phyloP scores from a whole-genome alignment of 306 rosid species.

The Clitoria ternatea region DNA sequence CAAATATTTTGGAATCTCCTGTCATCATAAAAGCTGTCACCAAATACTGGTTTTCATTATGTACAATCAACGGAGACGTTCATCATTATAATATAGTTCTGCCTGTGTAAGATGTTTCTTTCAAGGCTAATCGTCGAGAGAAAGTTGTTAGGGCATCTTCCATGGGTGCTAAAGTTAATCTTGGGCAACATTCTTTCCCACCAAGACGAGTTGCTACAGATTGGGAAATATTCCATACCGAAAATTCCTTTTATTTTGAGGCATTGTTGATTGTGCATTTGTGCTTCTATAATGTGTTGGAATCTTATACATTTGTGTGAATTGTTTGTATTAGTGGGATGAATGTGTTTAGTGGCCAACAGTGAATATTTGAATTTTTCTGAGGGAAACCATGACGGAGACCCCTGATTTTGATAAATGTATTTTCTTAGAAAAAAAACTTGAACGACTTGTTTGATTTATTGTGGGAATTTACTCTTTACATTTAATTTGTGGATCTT shows the following conservation, averaged over 20 bases:
- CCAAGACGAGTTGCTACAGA: constrained; percentile 58
- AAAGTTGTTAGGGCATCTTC: constrained; percentile 49
- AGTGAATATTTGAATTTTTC: constrained; percentile 54
- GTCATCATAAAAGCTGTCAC: constrained; percentile 36
- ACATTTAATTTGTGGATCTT: neutral
- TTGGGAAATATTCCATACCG: constrained; percentile 50
- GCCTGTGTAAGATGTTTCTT: constrained; percentile 38
- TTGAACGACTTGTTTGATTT: constrained; percentile 15
- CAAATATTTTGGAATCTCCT: constrained; percentile 33
- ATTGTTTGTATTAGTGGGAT: constrained; percentile 45
- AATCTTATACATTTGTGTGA: constrained; percentile 50
- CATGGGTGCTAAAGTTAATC: constrained; percentile 49
- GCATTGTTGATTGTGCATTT: constrained; percentile 46
- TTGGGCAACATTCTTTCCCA: constrained; percentile 45
- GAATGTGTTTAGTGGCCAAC: constrained; percentile 67
- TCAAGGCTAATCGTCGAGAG: constrained; percentile 40
- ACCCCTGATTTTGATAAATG: constrained; percentile 36
- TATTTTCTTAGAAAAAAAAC: neutral
- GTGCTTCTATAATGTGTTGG: constrained; percentile 47
- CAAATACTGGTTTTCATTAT: constrained; percentile 45
- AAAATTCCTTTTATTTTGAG: constrained; percentile 36
- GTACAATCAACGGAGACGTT: constrained; percentile 59
- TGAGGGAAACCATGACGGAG: constrained; percentile 56
- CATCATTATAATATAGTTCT: constrained; percentile 40
- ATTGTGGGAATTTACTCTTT: constrained; percentile 4